Evolutionary conservation across 139 green algal species (phyloP), one percentile per base, ranked within the genome.

Genomic region (Chlorella sp.): DNA sequence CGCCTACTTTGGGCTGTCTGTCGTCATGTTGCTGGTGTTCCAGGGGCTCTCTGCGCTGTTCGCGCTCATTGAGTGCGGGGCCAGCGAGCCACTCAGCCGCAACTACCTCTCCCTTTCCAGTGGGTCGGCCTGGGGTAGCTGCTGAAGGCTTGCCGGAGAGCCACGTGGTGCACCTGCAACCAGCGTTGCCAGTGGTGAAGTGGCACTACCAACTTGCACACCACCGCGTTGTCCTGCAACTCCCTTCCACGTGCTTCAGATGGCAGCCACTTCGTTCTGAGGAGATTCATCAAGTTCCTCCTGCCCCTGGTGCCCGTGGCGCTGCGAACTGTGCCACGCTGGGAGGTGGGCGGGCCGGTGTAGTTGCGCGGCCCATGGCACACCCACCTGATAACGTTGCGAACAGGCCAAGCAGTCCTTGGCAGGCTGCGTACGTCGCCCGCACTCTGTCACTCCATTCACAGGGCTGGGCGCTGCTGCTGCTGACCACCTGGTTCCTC

Each of bases 281-380:
- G 72, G 25, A 28, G 72, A 25, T 41, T 32, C 39, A 36, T 79
- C n/a, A 79, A 79, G 72, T 79, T 79, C 28, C 9, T 62, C 28
- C 74, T 81, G n/a, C 74, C 74, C 12, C 74, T 81, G 74, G 74
- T 81, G 55, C 74, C 74, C 12, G 20, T 81, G 74, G 74, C 55
- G 51, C 55, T 81, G 51, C n/a, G 39, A 36, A 67, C 32, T 3
- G 41, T 51, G 51, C 74, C 74, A 20, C 51, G 55, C 51, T 81
- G 74, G 74, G 32, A 69, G 74, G 74, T 69, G 32, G 21, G 74
- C 51, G 20, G 34, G 12, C 15, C 65, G 23, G 38, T n/a, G 38
- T 30, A 2, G 20, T 13, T n/a, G n/a, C n/a, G n/a, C n/a, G n/a
- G n/a, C n/a, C n/a, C n/a, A n/a, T n/a, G n/a, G n/a, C n/a, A n/a